phyloP scores from a whole-genome alignment of 257 asterid genomes.

The Knoxia roxburghii region DNA sequence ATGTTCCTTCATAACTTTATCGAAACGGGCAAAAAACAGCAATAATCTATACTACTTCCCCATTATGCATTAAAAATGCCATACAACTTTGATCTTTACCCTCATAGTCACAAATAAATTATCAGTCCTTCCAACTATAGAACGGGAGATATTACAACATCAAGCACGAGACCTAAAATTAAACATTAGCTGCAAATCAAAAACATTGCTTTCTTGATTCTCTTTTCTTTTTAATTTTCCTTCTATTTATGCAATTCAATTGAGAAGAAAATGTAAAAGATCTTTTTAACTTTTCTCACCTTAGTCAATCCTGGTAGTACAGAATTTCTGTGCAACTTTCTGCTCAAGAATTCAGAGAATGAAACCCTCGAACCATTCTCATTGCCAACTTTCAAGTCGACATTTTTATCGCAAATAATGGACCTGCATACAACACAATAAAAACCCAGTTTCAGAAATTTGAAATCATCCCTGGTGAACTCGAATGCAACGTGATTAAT shows the following conservation, averaged over 20 bases:
- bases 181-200: background rate
- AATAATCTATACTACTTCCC: no score
- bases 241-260: background rate
- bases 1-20: no score
- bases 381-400: conserved; percentile 24
- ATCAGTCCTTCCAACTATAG: background rate
- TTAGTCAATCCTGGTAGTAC: conserved; percentile 44
- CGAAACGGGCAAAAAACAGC: no score
- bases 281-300: conserved; percentile 26
- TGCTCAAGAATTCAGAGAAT: conserved; percentile 58
- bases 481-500: no score
- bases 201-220: background rate
- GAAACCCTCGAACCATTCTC: conserved; percentile 43
- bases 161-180: background rate
- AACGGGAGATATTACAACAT: background rate
- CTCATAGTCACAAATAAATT: no score
- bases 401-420: conserved; percentile 21
- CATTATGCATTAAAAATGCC: no score
- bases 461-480: no score
- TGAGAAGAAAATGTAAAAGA: background rate
- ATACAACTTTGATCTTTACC: no score
- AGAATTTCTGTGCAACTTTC: conserved; percentile 54
- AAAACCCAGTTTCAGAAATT: background rate
- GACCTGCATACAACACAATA: conserved; percentile 20
- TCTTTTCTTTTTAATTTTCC: background rate